phyloP scores from a whole-genome alignment of 768 basidiomycete genomes.

The Exsudoporus frostii region DNA sequence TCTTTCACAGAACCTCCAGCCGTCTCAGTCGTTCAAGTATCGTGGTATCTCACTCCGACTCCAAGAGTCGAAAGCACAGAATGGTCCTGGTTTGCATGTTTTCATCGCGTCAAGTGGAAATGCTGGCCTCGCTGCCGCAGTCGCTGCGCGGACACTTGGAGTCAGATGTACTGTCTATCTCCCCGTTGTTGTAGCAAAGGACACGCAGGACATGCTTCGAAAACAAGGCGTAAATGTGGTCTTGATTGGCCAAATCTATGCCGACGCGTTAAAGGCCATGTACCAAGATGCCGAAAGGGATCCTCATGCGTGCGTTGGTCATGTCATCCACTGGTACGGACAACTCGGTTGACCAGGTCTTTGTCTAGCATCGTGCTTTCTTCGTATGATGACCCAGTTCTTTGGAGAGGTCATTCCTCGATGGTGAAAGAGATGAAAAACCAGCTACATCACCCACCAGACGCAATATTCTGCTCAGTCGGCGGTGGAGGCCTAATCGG shows the following conservation, averaged over 20 bases:
- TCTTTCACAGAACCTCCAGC: constrained; percentile 61
- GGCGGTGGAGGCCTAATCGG: constrained; percentile 73
- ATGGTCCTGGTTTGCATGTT: constrained; percentile 56
- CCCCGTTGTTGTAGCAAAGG: constrained; percentile 49
- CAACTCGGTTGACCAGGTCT: not conserved
- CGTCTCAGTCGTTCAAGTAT: constrained; percentile 73
- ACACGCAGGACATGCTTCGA: constrained; percentile 48
- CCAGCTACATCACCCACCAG: constrained; percentile 55
- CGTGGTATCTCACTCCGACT: constrained; percentile 66
- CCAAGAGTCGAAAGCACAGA: constrained; percentile 44
- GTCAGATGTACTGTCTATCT: constrained; percentile 68
- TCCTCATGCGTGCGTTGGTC: constrained; percentile 47
- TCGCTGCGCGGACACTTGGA: constrained; percentile 51
- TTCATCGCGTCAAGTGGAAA: constrained; percentile 79
- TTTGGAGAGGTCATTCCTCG: constrained; percentile 80
- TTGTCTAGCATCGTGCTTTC: constrained; percentile 58
- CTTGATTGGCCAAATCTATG: constrained; percentile 56
- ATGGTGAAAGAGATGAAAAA: constrained; percentile 61
- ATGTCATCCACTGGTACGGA: not conserved
- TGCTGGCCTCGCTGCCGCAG: constrained; percentile 71
- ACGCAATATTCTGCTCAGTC: constrained; percentile 75
- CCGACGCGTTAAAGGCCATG: constrained; percentile 55
- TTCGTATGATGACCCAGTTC: constrained; percentile 62
- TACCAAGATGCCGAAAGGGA: constrained; percentile 42
- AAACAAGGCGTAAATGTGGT: constrained; percentile 56